phyloP scores from a whole-genome alignment of 345 rosid genomes.

The Dipteronia dyeriana region DNA sequence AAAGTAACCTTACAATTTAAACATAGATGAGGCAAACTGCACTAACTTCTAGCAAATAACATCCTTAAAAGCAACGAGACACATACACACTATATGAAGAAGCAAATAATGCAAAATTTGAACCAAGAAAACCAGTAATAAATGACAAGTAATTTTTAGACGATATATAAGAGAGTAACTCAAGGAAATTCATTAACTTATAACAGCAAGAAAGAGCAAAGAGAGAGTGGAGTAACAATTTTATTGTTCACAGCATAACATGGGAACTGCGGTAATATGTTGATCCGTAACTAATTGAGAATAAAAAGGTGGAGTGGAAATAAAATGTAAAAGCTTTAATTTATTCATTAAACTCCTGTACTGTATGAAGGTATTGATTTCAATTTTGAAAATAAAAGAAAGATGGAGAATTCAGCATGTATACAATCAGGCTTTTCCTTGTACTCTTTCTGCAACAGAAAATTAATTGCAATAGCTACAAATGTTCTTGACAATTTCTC shows the following conservation, averaged over 20 bases:
- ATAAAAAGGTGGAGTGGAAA: constrained; percentile 13
- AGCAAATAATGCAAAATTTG: not conserved
- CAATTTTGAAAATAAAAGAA: not conserved
- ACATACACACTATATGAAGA: not conserved
- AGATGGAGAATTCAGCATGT: not conserved
- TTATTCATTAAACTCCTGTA: not conserved
- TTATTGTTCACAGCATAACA: not conserved
- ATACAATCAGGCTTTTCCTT: not conserved
- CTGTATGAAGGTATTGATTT: constrained; percentile 3
- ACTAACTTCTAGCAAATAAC: not conserved
- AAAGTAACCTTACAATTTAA: not conserved
- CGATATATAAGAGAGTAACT: not conserved
- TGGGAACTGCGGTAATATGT: not conserved
- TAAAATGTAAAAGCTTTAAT: not conserved
- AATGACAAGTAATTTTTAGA: not conserved
- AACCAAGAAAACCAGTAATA: not conserved
- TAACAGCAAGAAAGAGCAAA: not conserved
- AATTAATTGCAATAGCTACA: not conserved
- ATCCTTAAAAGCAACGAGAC: not conserved
- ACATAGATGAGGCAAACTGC: not conserved
- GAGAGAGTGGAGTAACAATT: not conserved
- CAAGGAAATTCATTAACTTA: not conserved
- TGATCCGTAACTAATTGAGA: not conserved
- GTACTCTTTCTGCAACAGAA: not conserved
- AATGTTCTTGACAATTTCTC: not conserved